Conservation (phyloP, 306 rosid species). For the Morella rubra region DNA sequence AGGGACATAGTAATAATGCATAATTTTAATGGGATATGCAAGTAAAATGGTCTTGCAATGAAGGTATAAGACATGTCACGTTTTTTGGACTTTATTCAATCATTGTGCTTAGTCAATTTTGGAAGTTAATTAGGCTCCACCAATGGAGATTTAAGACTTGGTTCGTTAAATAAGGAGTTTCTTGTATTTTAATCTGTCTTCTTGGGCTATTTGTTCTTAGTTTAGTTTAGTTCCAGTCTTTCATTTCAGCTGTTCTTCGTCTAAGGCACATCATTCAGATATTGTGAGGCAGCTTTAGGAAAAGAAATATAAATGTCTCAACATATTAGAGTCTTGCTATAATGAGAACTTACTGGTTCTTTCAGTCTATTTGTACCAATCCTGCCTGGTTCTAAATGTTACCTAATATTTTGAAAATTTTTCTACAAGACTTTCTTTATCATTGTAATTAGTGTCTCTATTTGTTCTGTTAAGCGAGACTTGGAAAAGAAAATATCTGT, state of each 20-base stretch:
- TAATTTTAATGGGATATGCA: background rate
- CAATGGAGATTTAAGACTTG: background rate
- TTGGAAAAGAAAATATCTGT: background rate
- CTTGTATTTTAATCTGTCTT: background rate
- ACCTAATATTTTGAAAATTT: background rate
- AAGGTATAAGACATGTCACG: background rate
- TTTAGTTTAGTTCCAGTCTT: background rate
- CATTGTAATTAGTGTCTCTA: background rate
- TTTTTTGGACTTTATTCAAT: background rate
- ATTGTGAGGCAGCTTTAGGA: background rate
- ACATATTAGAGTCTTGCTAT: background rate
- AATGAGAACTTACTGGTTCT: background rate
- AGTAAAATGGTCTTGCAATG: background rate
- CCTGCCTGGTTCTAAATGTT: background rate
- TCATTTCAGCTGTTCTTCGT: slow-evolving; percentile 4
- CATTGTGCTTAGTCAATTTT: background rate
- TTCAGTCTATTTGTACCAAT: background rate
- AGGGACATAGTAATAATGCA: background rate
- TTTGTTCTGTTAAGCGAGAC: no score
- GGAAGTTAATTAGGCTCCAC: background rate
- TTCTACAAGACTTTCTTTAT: background rate
- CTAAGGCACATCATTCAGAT: background rate
- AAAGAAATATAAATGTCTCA: no score
- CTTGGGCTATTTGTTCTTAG: background rate
- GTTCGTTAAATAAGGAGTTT: background rate